These are phyloP conservation scores for Scheffersomyces illinoinensis DNA, from an alignment of 1,139 yeast species.

Conservation along the genomic window DNA sequence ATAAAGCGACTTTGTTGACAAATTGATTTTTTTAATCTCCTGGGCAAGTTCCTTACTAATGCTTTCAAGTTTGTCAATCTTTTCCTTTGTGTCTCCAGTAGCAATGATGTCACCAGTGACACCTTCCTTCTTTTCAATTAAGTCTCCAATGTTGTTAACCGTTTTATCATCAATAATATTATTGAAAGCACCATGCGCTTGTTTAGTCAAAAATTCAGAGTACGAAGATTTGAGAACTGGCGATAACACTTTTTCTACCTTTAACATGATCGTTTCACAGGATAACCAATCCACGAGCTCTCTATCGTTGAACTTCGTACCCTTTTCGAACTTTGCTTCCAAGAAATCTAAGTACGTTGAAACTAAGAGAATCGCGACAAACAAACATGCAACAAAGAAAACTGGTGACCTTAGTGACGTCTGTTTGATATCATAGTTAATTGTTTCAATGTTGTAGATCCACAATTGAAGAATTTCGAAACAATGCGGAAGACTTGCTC, in stretches of 20 bases:
- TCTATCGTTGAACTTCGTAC: slow-evolving; percentile 21
- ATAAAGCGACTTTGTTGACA: slow-evolving; percentile 58
- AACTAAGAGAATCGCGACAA: slow-evolving; percentile 58
- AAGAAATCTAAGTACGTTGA: slow-evolving; percentile 60
- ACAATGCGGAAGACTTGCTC: slow-evolving; percentile 59
- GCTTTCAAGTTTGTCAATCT: slow-evolving; percentile 1
- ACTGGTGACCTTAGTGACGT: slow-evolving; percentile 73
- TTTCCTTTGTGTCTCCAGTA: background rate
- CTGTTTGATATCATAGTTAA: slow-evolving; percentile 56
- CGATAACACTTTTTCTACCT: slow-evolving; percentile 55
- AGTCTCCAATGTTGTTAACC: slow-evolving; percentile 22
- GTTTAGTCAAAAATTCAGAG: slow-evolving; percentile 55
- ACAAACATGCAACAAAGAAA: slow-evolving; percentile 67
- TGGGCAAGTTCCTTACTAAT: slow-evolving; percentile 28
- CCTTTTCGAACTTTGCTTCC: slow-evolving; percentile 33
- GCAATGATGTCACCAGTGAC: background rate
- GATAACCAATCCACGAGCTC: slow-evolving; percentile 46
- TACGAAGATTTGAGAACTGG: slow-evolving; percentile 36
- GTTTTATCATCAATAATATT: slow-evolving; percentile 22
- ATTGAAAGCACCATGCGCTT: slow-evolving; percentile 57
- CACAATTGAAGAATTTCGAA: slow-evolving; percentile 64
- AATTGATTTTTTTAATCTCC: slow-evolving; percentile 37
- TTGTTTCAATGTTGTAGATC: slow-evolving; percentile 65
- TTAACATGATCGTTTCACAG: slow-evolving; percentile 51
- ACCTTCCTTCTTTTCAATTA: slow-evolving; percentile 20